Percentiles rank a stretch among this genome's conserved stretches.
Conservation (phyloP, 179 eudicot genomes). For the Kewa caespitosa region DNA sequence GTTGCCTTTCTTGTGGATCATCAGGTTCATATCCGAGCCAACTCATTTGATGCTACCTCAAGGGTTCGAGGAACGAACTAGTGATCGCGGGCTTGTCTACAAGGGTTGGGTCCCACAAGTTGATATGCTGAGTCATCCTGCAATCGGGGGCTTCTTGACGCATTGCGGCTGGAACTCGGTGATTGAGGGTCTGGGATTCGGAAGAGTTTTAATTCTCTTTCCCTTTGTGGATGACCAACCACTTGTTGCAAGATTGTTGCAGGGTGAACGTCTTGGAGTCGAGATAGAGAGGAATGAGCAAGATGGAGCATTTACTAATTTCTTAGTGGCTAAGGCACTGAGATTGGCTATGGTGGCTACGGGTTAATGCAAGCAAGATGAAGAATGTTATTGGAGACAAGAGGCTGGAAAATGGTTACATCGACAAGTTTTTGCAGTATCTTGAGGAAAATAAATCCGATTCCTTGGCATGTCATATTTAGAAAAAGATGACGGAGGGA, state of each 20-base stretch:
- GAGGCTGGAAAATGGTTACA: conserved; percentile 22
- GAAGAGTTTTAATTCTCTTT: conserved; percentile 31
- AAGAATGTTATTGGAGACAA: conserved; percentile 22
- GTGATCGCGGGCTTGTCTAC: conserved; percentile 35
- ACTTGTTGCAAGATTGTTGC: conserved; percentile 35
- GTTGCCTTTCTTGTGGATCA: conserved; percentile 39
- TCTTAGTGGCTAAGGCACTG: conserved; percentile 35
- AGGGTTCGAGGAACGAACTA: conserved; percentile 33
- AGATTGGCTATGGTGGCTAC: conserved; percentile 41
- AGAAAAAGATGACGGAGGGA: too few species aligned
- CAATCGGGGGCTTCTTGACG: conserved; percentile 46
- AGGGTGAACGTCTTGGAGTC: conserved; percentile 34
- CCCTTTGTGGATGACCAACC: conserved; percentile 38
- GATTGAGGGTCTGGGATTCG: conserved; percentile 35
- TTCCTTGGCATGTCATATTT: too few species aligned
- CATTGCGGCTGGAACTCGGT: conserved; percentile 55
- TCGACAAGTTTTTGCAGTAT: conserved; percentile 25
- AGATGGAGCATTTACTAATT: conserved; percentile 37
- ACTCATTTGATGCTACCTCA: conserved; percentile 30
- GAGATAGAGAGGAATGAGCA: conserved; percentile 37
- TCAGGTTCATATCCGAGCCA: conserved; percentile 24
- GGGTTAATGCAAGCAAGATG: conserved; percentile 35
- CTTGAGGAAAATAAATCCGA: conserved; percentile 20
- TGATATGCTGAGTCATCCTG: conserved; percentile 40
- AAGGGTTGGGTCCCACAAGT: conserved; percentile 51